Percentiles rank a stretch among this genome's conserved stretches.
Evolutionary conservation across 2,329 filamentous ascomycete genomes (phyloP).

Genomic region (Thermothelomyces thermophilus): DNA sequence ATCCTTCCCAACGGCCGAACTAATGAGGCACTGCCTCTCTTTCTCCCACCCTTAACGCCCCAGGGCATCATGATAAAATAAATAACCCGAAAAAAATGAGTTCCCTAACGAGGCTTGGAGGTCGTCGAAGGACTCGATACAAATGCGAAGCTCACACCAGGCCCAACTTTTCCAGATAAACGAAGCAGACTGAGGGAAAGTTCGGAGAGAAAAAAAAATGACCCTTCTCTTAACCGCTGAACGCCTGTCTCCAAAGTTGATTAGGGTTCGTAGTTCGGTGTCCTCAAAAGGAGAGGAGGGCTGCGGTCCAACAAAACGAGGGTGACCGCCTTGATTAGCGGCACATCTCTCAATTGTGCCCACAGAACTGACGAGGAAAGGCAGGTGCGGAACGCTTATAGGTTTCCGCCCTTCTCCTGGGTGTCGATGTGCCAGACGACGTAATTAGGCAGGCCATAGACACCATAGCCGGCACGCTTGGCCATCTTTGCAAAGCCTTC

Average conservation of each 20-base stretch:
- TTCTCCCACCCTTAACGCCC: background rate
- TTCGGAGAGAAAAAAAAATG: slow-evolving; percentile 6
- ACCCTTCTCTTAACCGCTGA: slow-evolving; percentile 12
- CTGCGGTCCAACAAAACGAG: slow-evolving; percentile 13
- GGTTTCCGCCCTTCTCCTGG: slow-evolving; percentile 84
- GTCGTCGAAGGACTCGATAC: too few species aligned
- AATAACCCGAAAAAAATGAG: too few species aligned
- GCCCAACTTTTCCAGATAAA: background rate
- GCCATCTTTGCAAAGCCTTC: slow-evolving; percentile 99
- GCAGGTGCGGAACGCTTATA: slow-evolving; percentile 28
- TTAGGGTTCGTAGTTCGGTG: slow-evolving; percentile 15
- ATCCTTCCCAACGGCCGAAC: background rate
- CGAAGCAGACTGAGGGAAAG: background rate
- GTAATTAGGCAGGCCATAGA: slow-evolving; percentile 91
- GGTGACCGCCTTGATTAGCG: background rate
- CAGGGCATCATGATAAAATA: background rate
- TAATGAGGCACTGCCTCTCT: background rate
- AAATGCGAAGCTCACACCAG: too few species aligned
- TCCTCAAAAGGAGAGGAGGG: too few species aligned
- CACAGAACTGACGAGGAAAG: background rate
- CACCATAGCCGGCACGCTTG: slow-evolving; percentile 87
- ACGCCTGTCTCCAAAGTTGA: slow-evolving; percentile 17
- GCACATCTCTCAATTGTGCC: background rate
- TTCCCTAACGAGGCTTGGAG: too few species aligned
- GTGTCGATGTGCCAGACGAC: slow-evolving; percentile 99